Percentiles rank a stretch among this genome's conserved stretches.
These are phyloP conservation scores for Penicillium robsamsonii DNA, from an alignment of 495 filamentous ascomycete genomes.

Conservation along the genomic window DNA sequence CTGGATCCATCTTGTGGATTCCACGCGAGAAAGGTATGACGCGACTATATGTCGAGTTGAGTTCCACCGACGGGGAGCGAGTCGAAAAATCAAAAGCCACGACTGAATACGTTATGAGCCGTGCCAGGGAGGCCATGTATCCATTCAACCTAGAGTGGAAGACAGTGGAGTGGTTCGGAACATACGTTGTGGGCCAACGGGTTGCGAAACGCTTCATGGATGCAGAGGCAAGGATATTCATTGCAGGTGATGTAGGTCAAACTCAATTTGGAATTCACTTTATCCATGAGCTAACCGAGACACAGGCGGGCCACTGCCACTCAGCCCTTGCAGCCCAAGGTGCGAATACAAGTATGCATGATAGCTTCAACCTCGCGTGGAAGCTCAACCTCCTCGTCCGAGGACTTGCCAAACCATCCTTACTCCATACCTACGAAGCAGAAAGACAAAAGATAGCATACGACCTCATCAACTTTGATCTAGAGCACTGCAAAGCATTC, in stretches of 20 bases:
- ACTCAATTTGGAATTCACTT: not conserved
- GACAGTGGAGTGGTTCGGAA: constrained; percentile 57
- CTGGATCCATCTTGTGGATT: constrained; percentile 74
- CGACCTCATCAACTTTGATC: constrained; percentile 71
- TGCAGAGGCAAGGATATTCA: constrained; percentile 63
- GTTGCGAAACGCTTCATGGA: constrained; percentile 69
- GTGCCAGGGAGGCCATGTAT: constrained; percentile 62
- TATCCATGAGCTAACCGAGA: not conserved
- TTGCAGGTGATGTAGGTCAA: constrained; percentile 70
- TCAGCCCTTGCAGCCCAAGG: constrained; percentile 87
- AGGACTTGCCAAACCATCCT: constrained; percentile 52
- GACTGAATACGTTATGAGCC: constrained; percentile 64
- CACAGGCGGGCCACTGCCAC: constrained; percentile 65
- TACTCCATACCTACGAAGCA: constrained; percentile 71
- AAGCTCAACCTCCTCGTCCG: constrained; percentile 70
- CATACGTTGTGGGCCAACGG: constrained; percentile 68
- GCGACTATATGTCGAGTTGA: constrained; percentile 73
- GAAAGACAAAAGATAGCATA: constrained; percentile 73
- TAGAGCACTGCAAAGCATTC: constrained; percentile 55
- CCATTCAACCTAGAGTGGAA: constrained; percentile 73
- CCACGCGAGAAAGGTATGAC: constrained; percentile 74
- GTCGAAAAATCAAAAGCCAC: constrained; percentile 60
- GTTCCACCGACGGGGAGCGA: constrained; percentile 61
- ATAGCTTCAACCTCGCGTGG: constrained; percentile 79
- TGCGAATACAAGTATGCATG: constrained; percentile 82